Evolutionary conservation across 768 basidiomycete species (phyloP), one percentile per base, ranked within the genome.

Genomic region (Pseudohyphozyma bogoriensis): DNA sequence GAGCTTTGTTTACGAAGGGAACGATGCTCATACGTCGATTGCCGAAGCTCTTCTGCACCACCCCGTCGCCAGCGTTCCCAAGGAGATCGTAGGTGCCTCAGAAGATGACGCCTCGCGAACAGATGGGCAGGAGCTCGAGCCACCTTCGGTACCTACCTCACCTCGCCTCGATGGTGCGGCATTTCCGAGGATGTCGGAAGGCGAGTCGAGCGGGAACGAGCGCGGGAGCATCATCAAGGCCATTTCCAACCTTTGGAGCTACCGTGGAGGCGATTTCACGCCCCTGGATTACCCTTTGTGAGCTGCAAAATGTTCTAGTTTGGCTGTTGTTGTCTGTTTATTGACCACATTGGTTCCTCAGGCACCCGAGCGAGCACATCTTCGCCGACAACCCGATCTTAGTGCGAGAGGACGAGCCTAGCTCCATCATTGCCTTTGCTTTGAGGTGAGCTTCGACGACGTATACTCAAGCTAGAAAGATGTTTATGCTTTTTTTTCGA

Each of bases 331-430:
- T n/a, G 16, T 39, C 10, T 16, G 13, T 31, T 33, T 29, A 31
- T 22, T 3, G 2, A 2, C 15, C 2, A 26, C 36, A 1, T 37
- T 24, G 15, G n/a, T n/a, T n/a, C n/a, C n/a, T n/a, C 58, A 73
- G 73, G 11, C 68, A 69, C 24, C 68, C 72, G 2, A 64, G 73
- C 2, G 92, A 96, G 69, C 90, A 97, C 70, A 85, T 97, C 51
- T 96, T 95, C 76, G 80, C 88, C 39, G 92, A 93, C 70, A 90
- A 89, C 20, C 84, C 86, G 3, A 92, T 97, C 82, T 84, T 96
- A 53, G 86, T 99, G 24, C 81, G 93, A 24, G 90, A 90, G 24
- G 91, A 96, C 72, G 95, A 99, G 71, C 95, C 93, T 3, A 95
- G 92, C 0, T 96, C 93, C 22, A 95, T 97, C 70, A 91, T 97